Evolutionary conservation across 208 protist genomes (phyloP), one percentile per base, ranked within the genome.

Genomic region (Angomonas desouzai): DNA sequence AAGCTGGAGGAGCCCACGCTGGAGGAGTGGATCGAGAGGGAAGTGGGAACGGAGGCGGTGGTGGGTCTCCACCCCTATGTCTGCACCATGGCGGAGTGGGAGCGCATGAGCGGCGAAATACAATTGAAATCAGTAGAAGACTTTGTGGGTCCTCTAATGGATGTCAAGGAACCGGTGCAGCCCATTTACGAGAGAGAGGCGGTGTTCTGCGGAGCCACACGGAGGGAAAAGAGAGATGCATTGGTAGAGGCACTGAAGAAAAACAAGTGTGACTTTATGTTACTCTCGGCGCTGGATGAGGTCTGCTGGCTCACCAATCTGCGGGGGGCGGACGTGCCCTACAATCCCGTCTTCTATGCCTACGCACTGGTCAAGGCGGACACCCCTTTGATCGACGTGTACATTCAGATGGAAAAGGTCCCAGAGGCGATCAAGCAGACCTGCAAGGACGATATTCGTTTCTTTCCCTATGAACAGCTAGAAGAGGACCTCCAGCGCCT

Each of bases 261-360:
- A 59, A 36, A 85, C 20, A 47, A 83, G 13, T 85, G 80, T 57
- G 72, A 91, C 32, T 29, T 83, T 10, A 76, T 88, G 33, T 47
- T 97, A 1, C 75, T 98, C 28, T 95, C 92, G 0, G 87, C 91
- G 13, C 74, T 98, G 22, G 92, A 97, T 59, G 94, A 98, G 67
- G 66, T 98, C 33, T 89, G 89, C 16, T 98, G 92, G 92, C 66
- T 97, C 7, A 93, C 92, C 0, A 98, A 98, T 72, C 70, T 98
- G 18, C 87, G 94, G 43, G 51, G 51, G 7, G 49, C 48, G 20
- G 92, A 97, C 59, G 86, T 96, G n/a, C 68, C 76, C 3, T 94
- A 85, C 76, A 97, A 94, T 74, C 90, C 94, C 45, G 87, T 98
- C 20, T 96, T 97, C 76, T 90, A 93, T 49, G 64, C 85, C 0